Evolutionary conservation across 805 yeast genomes (phyloP).

Genomic region (Candida argentea): DNA sequence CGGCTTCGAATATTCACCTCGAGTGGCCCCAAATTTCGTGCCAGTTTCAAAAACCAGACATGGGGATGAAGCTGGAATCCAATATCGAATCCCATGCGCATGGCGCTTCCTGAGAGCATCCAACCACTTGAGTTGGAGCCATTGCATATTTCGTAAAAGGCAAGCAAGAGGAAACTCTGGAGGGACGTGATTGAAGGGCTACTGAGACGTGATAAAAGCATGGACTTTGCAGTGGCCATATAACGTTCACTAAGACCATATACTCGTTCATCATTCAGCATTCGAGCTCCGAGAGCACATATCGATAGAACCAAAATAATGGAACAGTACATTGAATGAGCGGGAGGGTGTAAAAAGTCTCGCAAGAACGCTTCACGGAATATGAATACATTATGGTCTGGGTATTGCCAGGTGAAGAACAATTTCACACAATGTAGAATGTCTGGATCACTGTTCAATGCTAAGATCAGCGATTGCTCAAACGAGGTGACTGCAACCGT

Average conservation of each 20-base stretch:
- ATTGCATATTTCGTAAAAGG: constrained; percentile 52
- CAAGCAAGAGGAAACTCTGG: constrained; percentile 48
- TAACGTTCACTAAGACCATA: constrained; percentile 31
- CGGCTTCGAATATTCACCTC: constrained; percentile 49
- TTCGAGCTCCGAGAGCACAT: constrained; percentile 48
- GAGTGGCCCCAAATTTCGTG: constrained; percentile 32
- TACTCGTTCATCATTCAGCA: constrained; percentile 34
- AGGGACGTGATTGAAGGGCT: constrained; percentile 44
- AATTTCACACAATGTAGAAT: constrained; percentile 27
- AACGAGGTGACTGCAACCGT: constrained; percentile 4
- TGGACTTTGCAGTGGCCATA: constrained; percentile 37
- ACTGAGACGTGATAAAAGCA: constrained; percentile 33
- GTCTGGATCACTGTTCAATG: constrained; percentile 24
- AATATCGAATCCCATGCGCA: constrained; percentile 55
- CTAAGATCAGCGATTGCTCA: constrained; percentile 9
- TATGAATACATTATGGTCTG: constrained; percentile 53
- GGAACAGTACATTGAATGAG: constrained; percentile 44
- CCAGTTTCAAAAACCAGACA: constrained; percentile 42
- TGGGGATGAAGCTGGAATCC: constrained; percentile 55
- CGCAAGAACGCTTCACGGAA: constrained; percentile 52
- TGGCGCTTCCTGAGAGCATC: constrained; percentile 54
- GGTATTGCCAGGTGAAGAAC: constrained; percentile 59
- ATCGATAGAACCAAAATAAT: constrained; percentile 43
- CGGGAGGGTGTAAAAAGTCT: constrained; percentile 50
- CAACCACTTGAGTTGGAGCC: constrained; percentile 52